phyloP scores from a whole-genome alignment of 202 grass and related monocot genomes.

The Cymbopogon flexuosus region DNA sequence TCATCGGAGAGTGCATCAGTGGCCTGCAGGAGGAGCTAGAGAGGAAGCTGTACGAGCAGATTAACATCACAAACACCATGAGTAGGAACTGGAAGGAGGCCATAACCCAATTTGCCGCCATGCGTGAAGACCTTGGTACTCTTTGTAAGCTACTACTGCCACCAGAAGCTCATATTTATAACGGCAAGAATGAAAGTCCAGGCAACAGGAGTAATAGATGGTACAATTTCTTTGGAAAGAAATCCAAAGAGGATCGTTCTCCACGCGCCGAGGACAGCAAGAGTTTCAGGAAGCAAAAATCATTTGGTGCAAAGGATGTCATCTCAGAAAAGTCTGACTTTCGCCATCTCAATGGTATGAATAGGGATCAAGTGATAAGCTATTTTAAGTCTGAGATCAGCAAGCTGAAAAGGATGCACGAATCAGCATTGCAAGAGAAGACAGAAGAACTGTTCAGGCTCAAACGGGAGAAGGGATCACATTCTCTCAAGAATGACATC shows the following conservation, averaged over 20 bases:
- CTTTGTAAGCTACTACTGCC: conserved; percentile 51
- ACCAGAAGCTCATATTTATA: conserved; percentile 45
- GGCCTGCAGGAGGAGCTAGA: conserved; percentile 71
- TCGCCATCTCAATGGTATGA: conserved; percentile 59
- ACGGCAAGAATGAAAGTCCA: conserved; percentile 45
- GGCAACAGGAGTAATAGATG: conserved; percentile 47
- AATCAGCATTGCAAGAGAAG: conserved; percentile 66
- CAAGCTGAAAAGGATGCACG: conserved; percentile 75
- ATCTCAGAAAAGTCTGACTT: conserved; percentile 68
- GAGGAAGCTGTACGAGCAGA: conserved; percentile 62
- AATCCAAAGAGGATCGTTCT: conserved; percentile 52
- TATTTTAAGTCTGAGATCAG: conserved; percentile 82
- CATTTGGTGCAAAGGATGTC: conserved; percentile 44
- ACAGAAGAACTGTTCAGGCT: conserved; percentile 88
- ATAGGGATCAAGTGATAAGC: conserved; percentile 61
- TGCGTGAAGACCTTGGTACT: conserved; percentile 68
- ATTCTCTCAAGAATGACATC: conserved; percentile 71
- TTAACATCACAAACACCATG: conserved; percentile 56
- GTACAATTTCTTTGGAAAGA: conserved; percentile 58
- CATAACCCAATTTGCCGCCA: conserved; percentile 48
- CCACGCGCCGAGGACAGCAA: conserved; percentile 44
- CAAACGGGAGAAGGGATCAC: conserved; percentile 73
- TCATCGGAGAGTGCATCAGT: conserved; percentile 55
- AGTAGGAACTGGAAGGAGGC: conserved; percentile 62
- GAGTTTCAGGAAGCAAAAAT: conserved; percentile 54